Evolutionary conservation across 441 rosid species (phyloP), one percentile per base, ranked within the genome.

Genomic region (Eugenia klotzschiana): DNA sequence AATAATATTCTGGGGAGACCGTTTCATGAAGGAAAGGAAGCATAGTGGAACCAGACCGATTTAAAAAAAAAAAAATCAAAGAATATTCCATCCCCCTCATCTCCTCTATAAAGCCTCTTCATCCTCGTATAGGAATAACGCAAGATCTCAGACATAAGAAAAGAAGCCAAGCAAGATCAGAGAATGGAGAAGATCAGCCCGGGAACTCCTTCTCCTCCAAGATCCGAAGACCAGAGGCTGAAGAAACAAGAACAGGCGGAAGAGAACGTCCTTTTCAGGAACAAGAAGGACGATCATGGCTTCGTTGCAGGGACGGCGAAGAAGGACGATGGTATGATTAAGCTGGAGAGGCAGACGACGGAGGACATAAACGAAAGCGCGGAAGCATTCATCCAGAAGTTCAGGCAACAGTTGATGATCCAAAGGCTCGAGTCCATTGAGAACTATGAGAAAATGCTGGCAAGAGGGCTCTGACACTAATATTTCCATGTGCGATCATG

Each of bases 391-490:
- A 95, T 94, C 87, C 82, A 88, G 83, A 93, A 94, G 23, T 95
- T 95, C 89, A 91, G 93, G 90, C 87, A 90, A 13, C 93, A 94
- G 86, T 92, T 95, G 80, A 51, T 91, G 87, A 89, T 94, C 29
- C 98, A 94, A 82, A 91, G 96, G 88, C 94, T 92, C 7, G 94
- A 95, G 81, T 94, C 98, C 84, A 91, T 92, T 1, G 96, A 94
- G 83, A 93, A 92, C 69, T 90, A 90, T 51, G 87, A 92, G 87
- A 77, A 90, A 80, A 92, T 91, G 96, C 89, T 94, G 53, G 91
- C 89, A 3, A 89, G 91, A 79, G 93, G 93, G n/a, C 92, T 84
- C 64, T 94, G 60, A 87, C 54, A 9, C 37, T 43, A 2, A 1
- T 50, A 3, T 33, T 27, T 46, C 57, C 33, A 15, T 26, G 57